phyloP scores from a whole-genome alignment of 257 asterid species.

The Mitragyna speciosa region DNA sequence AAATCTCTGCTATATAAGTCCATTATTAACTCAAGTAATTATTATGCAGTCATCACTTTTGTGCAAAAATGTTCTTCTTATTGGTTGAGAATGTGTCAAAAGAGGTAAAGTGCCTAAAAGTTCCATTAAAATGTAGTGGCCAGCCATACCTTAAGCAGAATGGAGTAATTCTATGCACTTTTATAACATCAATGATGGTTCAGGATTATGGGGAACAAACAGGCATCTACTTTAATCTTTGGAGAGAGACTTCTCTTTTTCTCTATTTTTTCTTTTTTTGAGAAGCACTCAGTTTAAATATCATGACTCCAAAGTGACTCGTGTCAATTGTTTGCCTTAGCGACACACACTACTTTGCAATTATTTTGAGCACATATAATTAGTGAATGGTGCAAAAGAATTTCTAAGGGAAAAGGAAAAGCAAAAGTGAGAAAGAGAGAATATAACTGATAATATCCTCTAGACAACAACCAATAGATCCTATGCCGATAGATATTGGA shows the following conservation, averaged over 20 bases:
- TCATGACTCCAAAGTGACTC: background rate
- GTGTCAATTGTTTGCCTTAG: conserved; percentile 6
- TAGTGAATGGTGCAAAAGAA: background rate
- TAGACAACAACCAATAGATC: background rate
- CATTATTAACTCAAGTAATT: background rate
- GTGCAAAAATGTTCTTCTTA: background rate
- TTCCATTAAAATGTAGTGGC: background rate
- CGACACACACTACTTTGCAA: background rate
- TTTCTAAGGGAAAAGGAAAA: conserved; percentile 2
- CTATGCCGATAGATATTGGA: conserved; percentile 2
- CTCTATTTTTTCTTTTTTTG: background rate
- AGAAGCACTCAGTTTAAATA: background rate
- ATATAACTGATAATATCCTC: background rate
- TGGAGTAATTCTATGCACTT: background rate
- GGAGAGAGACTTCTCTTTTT: conserved; percentile 5
- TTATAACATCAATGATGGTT: background rate
- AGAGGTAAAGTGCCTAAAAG: background rate
- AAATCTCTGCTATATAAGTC: background rate
- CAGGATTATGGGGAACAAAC: conserved; percentile 12
- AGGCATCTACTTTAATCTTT: background rate
- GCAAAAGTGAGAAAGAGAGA: conserved; percentile 4
- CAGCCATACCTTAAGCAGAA: background rate
- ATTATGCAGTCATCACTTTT: background rate
- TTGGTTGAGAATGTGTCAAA: background rate
- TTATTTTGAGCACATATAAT: background rate